Evolutionary conservation across 352 stramenopile species (phyloP), one percentile per base, ranked within the genome.

Genomic region (Globisporangium radiosum): DNA sequence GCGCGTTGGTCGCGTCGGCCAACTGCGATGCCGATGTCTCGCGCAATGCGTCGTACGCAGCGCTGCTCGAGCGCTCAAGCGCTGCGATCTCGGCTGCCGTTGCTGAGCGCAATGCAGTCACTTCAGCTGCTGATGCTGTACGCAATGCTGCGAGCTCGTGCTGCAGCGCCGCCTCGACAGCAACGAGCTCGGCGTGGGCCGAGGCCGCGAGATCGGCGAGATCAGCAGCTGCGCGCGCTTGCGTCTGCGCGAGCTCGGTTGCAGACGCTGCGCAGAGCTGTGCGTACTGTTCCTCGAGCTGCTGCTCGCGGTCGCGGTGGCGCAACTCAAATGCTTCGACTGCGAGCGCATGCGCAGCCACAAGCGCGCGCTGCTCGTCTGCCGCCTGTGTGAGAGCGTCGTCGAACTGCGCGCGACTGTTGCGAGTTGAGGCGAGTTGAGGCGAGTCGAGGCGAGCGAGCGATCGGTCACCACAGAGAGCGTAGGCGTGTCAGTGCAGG

Each of bases 271-370:
- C 73, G 38, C 3, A 71, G 75, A 2, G 45, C 52, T 8, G 66
- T 42, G 7, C 76, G 75, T 25, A 86, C 25, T 33, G 56, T 19
- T 70, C 47, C 17, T 74, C 59, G 5, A 86, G 53, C 49, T 86
- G 66, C 4, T 75, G 51, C 10, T 74, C 4, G 62, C 70, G 75
- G 0, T 51, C 63, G 9, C 62, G 58, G 53, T 86, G 40, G 69
- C 70, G 5, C 53, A 19, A 5, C 49, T 57, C 25, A 33, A 33
- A 33, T 72, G 71, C 14, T 64, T 72, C 25, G 4, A 50, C 19
- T 52, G 86, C 71, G 39, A 87, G 47, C 9, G 69, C 64, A 0
- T 50, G 7, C 25, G 25, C 25, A 33, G 25, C 25, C 25, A 33
- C 25, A 33, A 33, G 1, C 25, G 25, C 25, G 25, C 25, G 25